Base-by-base conservation (phyloP, 179 eudicot species). In the Corrigiola litoralis region DNA sequence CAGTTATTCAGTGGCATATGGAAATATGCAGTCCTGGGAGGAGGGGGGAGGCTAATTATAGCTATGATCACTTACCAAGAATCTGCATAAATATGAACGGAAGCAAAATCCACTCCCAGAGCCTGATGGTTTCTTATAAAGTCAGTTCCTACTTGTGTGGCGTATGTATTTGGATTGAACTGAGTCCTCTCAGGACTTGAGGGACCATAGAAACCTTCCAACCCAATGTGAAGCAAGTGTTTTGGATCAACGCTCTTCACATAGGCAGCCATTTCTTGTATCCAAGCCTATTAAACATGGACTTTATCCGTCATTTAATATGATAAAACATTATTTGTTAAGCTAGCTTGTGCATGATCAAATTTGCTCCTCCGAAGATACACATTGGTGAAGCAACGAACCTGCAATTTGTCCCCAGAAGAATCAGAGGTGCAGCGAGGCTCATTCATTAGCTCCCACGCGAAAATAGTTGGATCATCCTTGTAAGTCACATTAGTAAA, bases 401-500 rank as follows among this genome's bases (percentile, higher is more conserved):
- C 95, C 95, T 92, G 95, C 42, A 92, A 66, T 66, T 58, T 83
- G 68, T 85, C 80, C 23, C 96, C 98, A 10, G 97, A 75, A 25
- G 97, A 77, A 76, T 92, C 98, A 32, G 92, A 80, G 34, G 67
- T 28, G 70, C 98, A 89, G 4, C 92, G 80, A 14, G 98, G 87
- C 63, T 92, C 98, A 31, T 92, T 92, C 81, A 92, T 89, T 51
- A 92, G 80, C 70, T 92, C 98, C 98, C 98, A 92, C 21, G 87
- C 95, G 14, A 92, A 89, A 28, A 92, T 85, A 45, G 98, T 92
- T 0, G 98, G 95, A 77, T 92, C 98, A 59, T 89, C 95, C 79
- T 89, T 87, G 81, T 89, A 92, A 27, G 95, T 80, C 55, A 87
- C 69, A 79, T 89, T 86, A 65, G 82, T 87, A 23, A 87, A 2